phyloP scores from a whole-genome alignment of 2,329 filamentous ascomycete species.

The Cladosporium sp. region DNA sequence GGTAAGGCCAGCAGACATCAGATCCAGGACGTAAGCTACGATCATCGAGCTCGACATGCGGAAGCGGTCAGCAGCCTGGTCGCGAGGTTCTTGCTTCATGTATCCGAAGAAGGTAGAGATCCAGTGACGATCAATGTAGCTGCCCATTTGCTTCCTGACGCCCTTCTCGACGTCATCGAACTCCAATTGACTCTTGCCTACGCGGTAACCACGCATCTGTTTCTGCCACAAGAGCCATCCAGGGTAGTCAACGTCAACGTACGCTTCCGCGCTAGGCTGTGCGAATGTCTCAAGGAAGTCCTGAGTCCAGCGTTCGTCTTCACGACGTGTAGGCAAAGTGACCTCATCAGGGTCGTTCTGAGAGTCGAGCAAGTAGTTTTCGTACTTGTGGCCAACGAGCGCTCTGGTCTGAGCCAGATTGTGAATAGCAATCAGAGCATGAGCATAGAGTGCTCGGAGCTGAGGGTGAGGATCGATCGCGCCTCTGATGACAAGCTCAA shows the following conservation, averaged over 20 bases:
- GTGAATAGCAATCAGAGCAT: slow-evolving; percentile 71
- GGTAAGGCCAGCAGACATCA: slow-evolving; percentile 78
- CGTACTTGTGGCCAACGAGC: slow-evolving; percentile 78
- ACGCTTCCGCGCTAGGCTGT: slow-evolving; percentile 74
- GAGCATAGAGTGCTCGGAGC: slow-evolving; percentile 73
- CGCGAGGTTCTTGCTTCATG: slow-evolving; percentile 92
- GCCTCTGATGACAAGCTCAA: slow-evolving; percentile 76
- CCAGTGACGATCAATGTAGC: slow-evolving; percentile 77
- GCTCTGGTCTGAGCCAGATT: slow-evolving; percentile 84
- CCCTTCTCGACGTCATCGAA: slow-evolving; percentile 79
- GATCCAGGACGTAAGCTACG: slow-evolving; percentile 82
- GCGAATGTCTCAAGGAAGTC: slow-evolving; percentile 75
- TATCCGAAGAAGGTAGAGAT: slow-evolving; percentile 84
- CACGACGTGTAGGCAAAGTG: slow-evolving; percentile 65
- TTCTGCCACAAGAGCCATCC: slow-evolving; percentile 97
- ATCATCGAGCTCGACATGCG: slow-evolving; percentile 83
- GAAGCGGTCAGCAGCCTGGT: slow-evolving; percentile 77
- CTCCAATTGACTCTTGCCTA: slow-evolving; percentile 63
- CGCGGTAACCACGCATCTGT: slow-evolving; percentile 73
- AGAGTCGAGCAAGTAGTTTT: slow-evolving; percentile 77
- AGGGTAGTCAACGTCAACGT: slow-evolving; percentile 85
- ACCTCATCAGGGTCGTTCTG: slow-evolving; percentile 75
- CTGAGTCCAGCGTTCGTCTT: slow-evolving; percentile 73
- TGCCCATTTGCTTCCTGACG: slow-evolving; percentile 74
- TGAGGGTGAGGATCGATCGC: slow-evolving; percentile 88